These are phyloP conservation scores for Fraxinus cuspidata DNA, from an alignment of 257 asterid species.

Conservation along the genomic window DNA sequence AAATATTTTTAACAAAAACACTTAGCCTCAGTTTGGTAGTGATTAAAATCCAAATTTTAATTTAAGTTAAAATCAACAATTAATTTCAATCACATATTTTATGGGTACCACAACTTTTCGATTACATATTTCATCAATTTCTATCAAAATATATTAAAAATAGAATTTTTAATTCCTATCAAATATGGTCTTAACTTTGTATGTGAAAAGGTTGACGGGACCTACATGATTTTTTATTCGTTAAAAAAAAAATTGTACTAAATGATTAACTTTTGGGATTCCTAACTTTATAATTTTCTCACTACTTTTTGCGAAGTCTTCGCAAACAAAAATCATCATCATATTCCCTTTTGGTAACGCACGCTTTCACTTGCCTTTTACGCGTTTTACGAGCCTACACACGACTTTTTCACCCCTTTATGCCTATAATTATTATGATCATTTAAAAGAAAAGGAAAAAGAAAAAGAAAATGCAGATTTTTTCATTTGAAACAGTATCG, in stretches of 20 bases:
- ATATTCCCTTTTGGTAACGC: constrained; percentile 71
- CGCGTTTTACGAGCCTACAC: constrained; percentile 64
- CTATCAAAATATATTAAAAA: too few species aligned
- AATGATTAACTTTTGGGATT: constrained; percentile 40
- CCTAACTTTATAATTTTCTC: constrained; percentile 30
- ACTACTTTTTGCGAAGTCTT: constrained; percentile 49
- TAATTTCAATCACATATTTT: too few species aligned
- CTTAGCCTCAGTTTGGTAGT: not conserved
- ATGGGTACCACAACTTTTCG: too few species aligned
- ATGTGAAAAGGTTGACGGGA: constrained; percentile 25
- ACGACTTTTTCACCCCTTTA: constrained; percentile 34
- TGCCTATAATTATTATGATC: not conserved
- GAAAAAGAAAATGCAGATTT: not conserved
- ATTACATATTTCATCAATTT: too few species aligned
- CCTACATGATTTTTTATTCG: constrained; percentile 24
- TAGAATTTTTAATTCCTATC: too few species aligned
- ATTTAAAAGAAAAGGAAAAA: not conserved
- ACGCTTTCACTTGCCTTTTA: constrained; percentile 87
- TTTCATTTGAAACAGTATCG: constrained; percentile 12
- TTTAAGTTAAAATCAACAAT: too few species aligned
- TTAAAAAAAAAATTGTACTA: constrained; percentile 28
- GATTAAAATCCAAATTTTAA: too few species aligned
- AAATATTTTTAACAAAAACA: constrained; percentile 12
- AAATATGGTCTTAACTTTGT: not conserved
- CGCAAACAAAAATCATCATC: constrained; percentile 57